phyloP scores from a whole-genome alignment of 805 yeast genomes.

The Candida railenensis region DNA sequence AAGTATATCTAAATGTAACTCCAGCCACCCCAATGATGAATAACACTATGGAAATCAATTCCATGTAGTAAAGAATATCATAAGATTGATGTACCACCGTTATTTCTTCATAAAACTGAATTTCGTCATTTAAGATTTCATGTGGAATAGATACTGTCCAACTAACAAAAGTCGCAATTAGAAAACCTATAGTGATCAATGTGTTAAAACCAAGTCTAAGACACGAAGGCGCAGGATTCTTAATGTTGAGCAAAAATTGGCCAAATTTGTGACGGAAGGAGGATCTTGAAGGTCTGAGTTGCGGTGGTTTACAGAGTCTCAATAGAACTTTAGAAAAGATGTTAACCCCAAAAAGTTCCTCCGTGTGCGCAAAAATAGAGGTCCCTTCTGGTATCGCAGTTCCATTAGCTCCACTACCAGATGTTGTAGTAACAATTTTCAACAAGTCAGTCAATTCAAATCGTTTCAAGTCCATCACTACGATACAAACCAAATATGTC shows the following conservation, averaged over 20 bases:
- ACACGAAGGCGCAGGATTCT: conserved; percentile 36
- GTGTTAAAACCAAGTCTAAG: conserved; percentile 21
- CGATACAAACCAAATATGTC: conserved; percentile 62
- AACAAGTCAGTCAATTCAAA: conserved; percentile 58
- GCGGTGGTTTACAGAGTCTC: conserved; percentile 10
- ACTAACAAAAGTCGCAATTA: conserved; percentile 10
- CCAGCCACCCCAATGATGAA: conserved; percentile 52
- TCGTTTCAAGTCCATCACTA: conserved; percentile 66
- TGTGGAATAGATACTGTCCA: conserved; percentile 21
- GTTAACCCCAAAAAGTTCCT: conserved; percentile 24
- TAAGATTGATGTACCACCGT: conserved; percentile 22
- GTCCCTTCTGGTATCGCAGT: not conserved
- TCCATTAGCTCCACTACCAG: not conserved
- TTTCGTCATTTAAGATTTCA: conserved; percentile 11
- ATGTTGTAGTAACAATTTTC: conserved; percentile 4
- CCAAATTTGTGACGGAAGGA: conserved; percentile 30
- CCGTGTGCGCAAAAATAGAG: not conserved
- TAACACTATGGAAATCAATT: conserved; percentile 49
- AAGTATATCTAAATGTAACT: conserved; percentile 29
- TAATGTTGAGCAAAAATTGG: conserved; percentile 30
- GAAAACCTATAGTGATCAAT: conserved; percentile 14
- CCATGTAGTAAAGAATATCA: conserved; percentile 54
- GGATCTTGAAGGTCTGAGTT: conserved; percentile 14
- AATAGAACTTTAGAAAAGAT: conserved; percentile 23
- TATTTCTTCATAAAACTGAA: conserved; percentile 5